Base-by-base conservation (phyloP, 371 early-diverging fungal genomes). In the Coemansia sp. region DNA sequence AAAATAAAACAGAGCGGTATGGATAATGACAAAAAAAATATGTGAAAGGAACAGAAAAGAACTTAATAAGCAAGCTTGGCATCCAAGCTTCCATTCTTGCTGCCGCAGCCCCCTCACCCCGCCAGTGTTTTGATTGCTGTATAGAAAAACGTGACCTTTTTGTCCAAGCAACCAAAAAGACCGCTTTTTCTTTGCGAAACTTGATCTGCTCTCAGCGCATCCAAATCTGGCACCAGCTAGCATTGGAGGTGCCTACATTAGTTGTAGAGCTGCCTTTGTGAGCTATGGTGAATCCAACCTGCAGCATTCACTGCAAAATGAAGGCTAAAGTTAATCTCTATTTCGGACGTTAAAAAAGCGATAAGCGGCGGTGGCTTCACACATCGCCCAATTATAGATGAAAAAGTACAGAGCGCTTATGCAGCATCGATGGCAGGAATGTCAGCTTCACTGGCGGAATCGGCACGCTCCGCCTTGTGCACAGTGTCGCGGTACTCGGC, bases 401-500 rank as follows among this genome's bases (percentile, higher is more conserved):
- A 48, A 48, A 48, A 48, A 48, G 48, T 48, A 48, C 48, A 48
- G 23, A 44, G 11, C 18, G 48, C n/a, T 42, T 42, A 42, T n/a
- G n/a, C 44, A 42, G 44, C 11, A 7, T 23, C 11, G 30, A 8
- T 5, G 48, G 18, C 50, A 40, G 33, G 33, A 9, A 33, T 33
- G 33, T 9, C 33, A 33, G 33, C 33, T 33, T 33, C 33, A 8
- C 33, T 33, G 33, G 33, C 33, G 11, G 7, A 33, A 9, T 61
- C 59, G 26, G 25, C 39, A 2, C 11, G 59, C 30, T 20, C 47
- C 1, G 67, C 33, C 52, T 72, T 72, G 58, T 63, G 68, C 60
- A 72, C 58, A 6, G 69, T 66, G n/a, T 82, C 82, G 44, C 67
- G 63, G 57, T 68, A 74, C 44, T 80, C 73, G 14, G 78, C 81